Percentiles rank a stretch among this genome's conserved stretches.
Conservation (phyloP, 2,329 filamentous ascomycete species). For the Orbilia quercus region DNA sequence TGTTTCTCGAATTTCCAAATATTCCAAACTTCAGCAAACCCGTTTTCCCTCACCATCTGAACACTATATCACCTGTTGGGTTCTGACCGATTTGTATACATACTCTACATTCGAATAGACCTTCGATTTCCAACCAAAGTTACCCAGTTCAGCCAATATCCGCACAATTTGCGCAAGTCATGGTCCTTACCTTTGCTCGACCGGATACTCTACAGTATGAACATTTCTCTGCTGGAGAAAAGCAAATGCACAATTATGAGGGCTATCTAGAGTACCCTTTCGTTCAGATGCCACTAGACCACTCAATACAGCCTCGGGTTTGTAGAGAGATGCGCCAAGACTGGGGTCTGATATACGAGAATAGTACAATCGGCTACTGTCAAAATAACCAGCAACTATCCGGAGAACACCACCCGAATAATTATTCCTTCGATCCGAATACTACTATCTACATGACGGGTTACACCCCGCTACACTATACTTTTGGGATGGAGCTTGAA, state of each 20-base stretch:
- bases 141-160: too few species aligned
- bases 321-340: conserved; percentile 7
- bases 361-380: conserved; percentile 4
- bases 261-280: conserved; percentile 3
- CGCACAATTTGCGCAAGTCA: conserved; percentile 1
- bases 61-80: too few species aligned
- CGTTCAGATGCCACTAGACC: conserved; percentile 6
- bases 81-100: too few species aligned
- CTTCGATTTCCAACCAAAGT: too few species aligned
- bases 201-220: conserved; percentile 8
- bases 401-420: conserved; percentile 4
- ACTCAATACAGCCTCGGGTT: neutral
- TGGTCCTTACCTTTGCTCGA: conserved; percentile 24
- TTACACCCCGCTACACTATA: conserved; percentile 25
- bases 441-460: conserved; percentile 12
- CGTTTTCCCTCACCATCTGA: too few species aligned
- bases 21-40: too few species aligned
- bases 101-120: too few species aligned
- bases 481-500: conserved; percentile 1
- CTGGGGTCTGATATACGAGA: conserved; percentile 8
- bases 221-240: conserved; percentile 7
- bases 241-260: neutral
- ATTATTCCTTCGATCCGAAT: neutral
- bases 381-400: conserved; percentile 22
- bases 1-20: too few species aligned